Percentiles rank a stretch among this genome's conserved stretches.
These are phyloP conservation scores for Chalaropsis thielavioides DNA, from an alignment of 2,329 filamentous ascomycete species.

Conservation along the genomic window DNA sequence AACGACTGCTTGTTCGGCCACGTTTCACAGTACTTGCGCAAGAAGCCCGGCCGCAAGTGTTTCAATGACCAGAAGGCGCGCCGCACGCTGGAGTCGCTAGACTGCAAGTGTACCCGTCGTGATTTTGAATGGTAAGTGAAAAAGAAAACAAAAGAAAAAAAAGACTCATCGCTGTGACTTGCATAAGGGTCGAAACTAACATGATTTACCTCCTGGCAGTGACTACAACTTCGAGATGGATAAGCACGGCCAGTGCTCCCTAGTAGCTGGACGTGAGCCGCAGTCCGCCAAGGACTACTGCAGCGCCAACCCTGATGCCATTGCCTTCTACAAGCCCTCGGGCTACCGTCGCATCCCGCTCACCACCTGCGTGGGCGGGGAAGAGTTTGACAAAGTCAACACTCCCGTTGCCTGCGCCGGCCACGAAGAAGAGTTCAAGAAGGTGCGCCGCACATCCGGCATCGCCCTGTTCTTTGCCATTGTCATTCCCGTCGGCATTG, in stretches of 20 bases:
- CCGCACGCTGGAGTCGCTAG: conserved; percentile 55
- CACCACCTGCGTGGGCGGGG: conserved; percentile 68
- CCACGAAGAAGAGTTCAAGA: conserved; percentile 68
- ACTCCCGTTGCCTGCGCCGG: conserved; percentile 53
- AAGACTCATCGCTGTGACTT: conserved; percentile 4
- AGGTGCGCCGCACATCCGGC: conserved; percentile 53
- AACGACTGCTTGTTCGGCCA: conserved; percentile 88
- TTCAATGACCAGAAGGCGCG: conserved; percentile 65
- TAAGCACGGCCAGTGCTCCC: conserved; percentile 57
- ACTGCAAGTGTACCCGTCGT: conserved; percentile 68
- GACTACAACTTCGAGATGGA: conserved; percentile 88
- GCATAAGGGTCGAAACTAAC: not conserved
- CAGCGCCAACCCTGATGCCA: conserved; percentile 46
- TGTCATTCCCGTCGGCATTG: conserved; percentile 56
- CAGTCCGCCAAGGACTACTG: conserved; percentile 38
- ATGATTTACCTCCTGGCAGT: conserved; percentile 30
- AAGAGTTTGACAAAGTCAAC: conserved; percentile 54
- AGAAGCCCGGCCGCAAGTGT: conserved; percentile 64
- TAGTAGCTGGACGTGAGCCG: conserved; percentile 59
- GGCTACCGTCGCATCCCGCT: conserved; percentile 83
- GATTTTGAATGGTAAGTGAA: conserved; percentile 84
- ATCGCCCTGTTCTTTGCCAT: conserved; percentile 76
- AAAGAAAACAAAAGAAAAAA: not conserved
- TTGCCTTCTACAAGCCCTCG: conserved; percentile 70
- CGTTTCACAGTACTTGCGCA: conserved; percentile 75